Conservation (phyloP, 2,329 filamentous ascomycete species). For the Plectosphaerella plurivora region DNA sequence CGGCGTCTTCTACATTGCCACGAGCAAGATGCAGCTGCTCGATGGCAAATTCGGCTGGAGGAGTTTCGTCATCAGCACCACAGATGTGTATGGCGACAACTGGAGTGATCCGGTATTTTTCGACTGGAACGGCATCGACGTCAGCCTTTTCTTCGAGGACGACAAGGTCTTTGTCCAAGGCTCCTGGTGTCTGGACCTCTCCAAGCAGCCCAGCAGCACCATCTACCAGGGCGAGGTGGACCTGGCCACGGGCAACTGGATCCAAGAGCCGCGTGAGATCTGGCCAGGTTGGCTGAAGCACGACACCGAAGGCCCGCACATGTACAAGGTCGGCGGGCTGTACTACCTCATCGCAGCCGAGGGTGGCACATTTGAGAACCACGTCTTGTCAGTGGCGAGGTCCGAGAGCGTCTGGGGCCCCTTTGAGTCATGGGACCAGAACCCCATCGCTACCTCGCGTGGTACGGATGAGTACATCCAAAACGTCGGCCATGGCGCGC, state of each 20-base stretch:
- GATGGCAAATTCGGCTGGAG: neutral
- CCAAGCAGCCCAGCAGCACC: slow-evolving; percentile 3
- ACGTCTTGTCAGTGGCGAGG: slow-evolving; percentile 16
- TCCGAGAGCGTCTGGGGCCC: slow-evolving; percentile 18
- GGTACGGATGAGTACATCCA: slow-evolving; percentile 38
- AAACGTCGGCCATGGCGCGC: slow-evolving; percentile 50
- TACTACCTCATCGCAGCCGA: slow-evolving; percentile 38
- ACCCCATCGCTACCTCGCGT: slow-evolving; percentile 41
- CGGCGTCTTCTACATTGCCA: slow-evolving; percentile 19
- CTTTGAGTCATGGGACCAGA: slow-evolving; percentile 21
- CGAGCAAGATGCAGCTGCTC: slow-evolving; percentile 10
- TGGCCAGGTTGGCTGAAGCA: slow-evolving; percentile 15
- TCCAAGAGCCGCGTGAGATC: slow-evolving; percentile 13
- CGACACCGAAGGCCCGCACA: slow-evolving; percentile 25
- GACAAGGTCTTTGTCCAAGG: slow-evolving; percentile 28
- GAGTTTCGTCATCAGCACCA: slow-evolving; percentile 17
- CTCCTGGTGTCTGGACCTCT: slow-evolving; percentile 7
- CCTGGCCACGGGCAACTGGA: slow-evolving; percentile 12
- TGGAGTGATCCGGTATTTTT: slow-evolving; percentile 28
- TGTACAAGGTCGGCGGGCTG: slow-evolving; percentile 28
- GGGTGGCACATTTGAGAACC: slow-evolving; percentile 27
- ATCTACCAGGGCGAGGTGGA: slow-evolving; percentile 16
- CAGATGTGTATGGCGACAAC: slow-evolving; percentile 15
- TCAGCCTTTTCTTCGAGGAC: slow-evolving; percentile 41
- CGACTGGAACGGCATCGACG: slow-evolving; percentile 36